Percentiles rank a stretch among this genome's conserved stretches.
Conservation (phyloP, 257 asterid species). For the Solanum acaule region DNA sequence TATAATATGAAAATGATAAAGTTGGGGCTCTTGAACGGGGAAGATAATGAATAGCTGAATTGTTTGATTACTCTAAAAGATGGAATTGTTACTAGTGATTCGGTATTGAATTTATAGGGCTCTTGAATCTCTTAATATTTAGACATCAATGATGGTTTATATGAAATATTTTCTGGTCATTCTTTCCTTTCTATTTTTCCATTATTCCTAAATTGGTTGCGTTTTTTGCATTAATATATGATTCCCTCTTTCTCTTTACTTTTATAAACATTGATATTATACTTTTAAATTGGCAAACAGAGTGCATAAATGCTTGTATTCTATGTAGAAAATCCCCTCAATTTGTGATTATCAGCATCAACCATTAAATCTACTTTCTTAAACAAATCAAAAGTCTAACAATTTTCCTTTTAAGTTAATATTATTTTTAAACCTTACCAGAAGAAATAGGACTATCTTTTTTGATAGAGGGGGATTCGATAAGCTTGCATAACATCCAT, state of each 20-base stretch:
- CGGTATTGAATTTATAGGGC: not conserved
- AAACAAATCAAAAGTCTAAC: not conserved
- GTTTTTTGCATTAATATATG: too few relatives aligned
- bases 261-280: too few relatives aligned
- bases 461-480: not conserved
- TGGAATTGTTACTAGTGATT: too few relatives aligned
- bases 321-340: too few relatives aligned
- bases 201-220: too few relatives aligned
- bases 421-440: not conserved
- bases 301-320: too few relatives aligned
- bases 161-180: too few relatives aligned
- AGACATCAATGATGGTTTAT: not conserved
- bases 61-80: too few relatives aligned
- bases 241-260: too few relatives aligned
- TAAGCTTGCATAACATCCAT: not conserved
- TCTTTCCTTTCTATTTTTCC: too few relatives aligned
- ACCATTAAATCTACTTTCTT: not conserved
- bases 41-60: not conserved
- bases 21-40: not conserved
- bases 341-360: too few relatives aligned
- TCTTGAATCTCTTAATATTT: not conserved
- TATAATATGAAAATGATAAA: not conserved
- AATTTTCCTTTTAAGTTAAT: not conserved
- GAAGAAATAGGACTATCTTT: not conserved
- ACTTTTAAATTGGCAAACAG: too few relatives aligned